Evolutionary conservation across 2,329 filamentous ascomycete species (phyloP), one percentile per base, ranked within the genome.

Genomic region (Phoma herbarum): DNA sequence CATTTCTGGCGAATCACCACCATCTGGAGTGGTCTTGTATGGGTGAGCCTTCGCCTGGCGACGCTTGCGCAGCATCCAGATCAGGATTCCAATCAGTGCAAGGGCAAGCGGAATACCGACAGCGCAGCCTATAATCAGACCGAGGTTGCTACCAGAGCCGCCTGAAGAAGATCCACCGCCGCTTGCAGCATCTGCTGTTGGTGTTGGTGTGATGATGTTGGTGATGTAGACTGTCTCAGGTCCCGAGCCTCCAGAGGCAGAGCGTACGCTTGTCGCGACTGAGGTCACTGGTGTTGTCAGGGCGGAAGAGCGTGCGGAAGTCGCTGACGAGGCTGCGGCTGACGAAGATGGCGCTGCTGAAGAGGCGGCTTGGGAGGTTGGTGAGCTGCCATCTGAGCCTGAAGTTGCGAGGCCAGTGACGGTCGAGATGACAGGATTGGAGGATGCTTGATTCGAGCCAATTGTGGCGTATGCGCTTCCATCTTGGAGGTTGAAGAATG

Each of bases 91-190:
- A 39, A 70, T 8, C 4, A 77, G 52, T 6, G 69, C 69, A 29
- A 77, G 65, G 8, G 56, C 72, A 43, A 77, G 67, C 5, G 75
- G 75, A 47, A 77, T 74, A 16, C 74, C 74, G 37, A 77, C 74
- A 11, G 75, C 73, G 49, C 69, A 74, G 46, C 74, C 75, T n/a
- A 76, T 59, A 18, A 77, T 76, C 10, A 76, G 26, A 12, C 64
- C 63, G 16, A 72, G 50, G 16, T 75, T 72, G n/a, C 68, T 67
- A n/a, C 31, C 54, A 29, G 63, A 60, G 18, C 61, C 45, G 6
- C 59, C 20, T n/a, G 51, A 45, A n/a, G 60, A 59, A 1, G 50
- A 51, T 16, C 35, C n/a, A 39, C 56, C 26, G 7, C 42, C 51
- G 23, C 39, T 49, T 20, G 54, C 31, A 12, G 52, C 33, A 22